Base-by-base conservation (phyloP, 257 asterid genomes). In the Verbena officinalis region DNA sequence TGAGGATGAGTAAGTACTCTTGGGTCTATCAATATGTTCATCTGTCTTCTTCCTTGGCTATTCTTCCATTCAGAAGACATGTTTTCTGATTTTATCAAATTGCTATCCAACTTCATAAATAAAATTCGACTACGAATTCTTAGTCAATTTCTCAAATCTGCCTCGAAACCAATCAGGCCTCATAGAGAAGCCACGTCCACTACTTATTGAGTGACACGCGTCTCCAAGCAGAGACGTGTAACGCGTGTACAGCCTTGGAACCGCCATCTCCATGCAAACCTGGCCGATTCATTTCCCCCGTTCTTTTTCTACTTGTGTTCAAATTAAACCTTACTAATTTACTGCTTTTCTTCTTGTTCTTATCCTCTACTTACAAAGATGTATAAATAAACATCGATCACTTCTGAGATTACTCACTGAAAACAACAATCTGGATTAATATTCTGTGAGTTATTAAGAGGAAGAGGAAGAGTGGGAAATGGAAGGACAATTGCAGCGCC, bases 261-360 rank as follows among this genome's bases (percentile, higher is more conserved):
- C 22, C 58, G 69, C 87, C 84, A 65, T 65, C 61, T 46, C 43
- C 78, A 67, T 73, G 71, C 78, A 70, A n/a, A 73, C 68, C 64
- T 68, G 69, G 55, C 62, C 72, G 30, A 38, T 31, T 62, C 40
- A 23, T 17, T 9, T 15, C 8, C 0, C 36, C 20, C 56, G n/a
- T 19, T 13, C 58, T 7, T 8, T 46, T 1, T 27, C 5, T 40
- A 36, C 7, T 4, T 1, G 16, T 17, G 19, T 43, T 11, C 8
- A 42, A 74, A 74, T 27, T 27, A 5, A 27, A 27, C n/a, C n/a
- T n/a, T n/a, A n/a, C 33, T 27, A 5, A 2, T 27, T 27, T 27
- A 27, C 63, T 33, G 53, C 71, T 17, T 36, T 36, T 36, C 1
- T 4, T 1, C 13, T 40, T 56, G 57, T 38, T 19, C 78, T 63